Base-by-base conservation (phyloP, 2,329 filamentous ascomycete species). In the Calonectria leucothoes region DNA sequence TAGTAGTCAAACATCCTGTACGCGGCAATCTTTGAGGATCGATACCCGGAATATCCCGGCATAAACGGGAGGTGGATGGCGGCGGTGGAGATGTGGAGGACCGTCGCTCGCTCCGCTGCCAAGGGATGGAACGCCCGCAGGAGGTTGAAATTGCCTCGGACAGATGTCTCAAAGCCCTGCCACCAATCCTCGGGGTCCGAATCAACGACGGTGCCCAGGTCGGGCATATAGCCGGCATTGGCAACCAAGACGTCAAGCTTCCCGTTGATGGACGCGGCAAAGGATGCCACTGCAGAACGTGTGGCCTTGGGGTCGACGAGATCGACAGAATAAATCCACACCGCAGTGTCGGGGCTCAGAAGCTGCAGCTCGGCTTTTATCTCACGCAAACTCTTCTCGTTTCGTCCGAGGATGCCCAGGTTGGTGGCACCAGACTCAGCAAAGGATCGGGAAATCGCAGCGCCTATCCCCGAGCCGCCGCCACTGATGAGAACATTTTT, bases 401-500 rank as follows among this genome's bases (percentile, higher is more conserved):
- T 84, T 5, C 88, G 86, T 23, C 84, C 87, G 0, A 86, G 74
- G 51, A 89, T 81, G 51, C 84, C 83, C 31, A 89, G 75, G 14
- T 81, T 81, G 14, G 79, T 67, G 14, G 86, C 83, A 0, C 82
- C 83, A 0, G 88, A 88, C 12, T 79, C 72, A 20, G 84, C 82
- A 76, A 88, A 94, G 49, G 91, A 85, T 65, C 88, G 86, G 6
- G 92, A 92, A 12, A 93, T 89, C 1, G 91, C 89, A 67, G 91
- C 89, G 2, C 92, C 92, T 57, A 94, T 90, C 29, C 92, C 91
- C 1, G 88, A 89, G 5, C 89, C 89, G 14, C 89, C 92, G 29
- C 93, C 93, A 4, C 91, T 93, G 80, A 94, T 91, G 20, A 94
- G 85, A 11, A 92, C 90, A 23, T 87, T 91, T 31, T 82, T 82